Base-by-base conservation (phyloP, 495 filamentous ascomycete genomes). In the Hypoxylon subgilvum region DNA sequence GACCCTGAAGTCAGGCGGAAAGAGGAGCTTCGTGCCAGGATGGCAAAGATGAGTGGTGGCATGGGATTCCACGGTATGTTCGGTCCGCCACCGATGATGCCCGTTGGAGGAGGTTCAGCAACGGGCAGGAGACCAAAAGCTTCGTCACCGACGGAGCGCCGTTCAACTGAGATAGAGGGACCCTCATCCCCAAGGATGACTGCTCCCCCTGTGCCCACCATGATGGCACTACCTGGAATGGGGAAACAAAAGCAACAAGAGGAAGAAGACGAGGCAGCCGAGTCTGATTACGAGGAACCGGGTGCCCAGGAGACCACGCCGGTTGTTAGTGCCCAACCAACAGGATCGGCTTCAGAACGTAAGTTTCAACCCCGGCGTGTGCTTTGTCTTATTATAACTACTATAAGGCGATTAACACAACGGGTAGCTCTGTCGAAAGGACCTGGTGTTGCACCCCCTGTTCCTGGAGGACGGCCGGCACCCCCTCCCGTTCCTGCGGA, bases 31-130 rank as follows among this genome's bases (percentile, higher is more conserved):
- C 85, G 95, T 34, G 91, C 92, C 44, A 85, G 94, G 57, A 97
- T 98, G 90, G 93, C 92, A 18, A 96, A 95, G 74, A 95, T 98
- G 89, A 94, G 91, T 59, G 94, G 95, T 55, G 94, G 94, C 12
- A 96, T 96, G 91, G 92, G 92, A 12, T 92, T 96, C 87, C 86
- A 90, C 70, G 92, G 93, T 39, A 92, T 97, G 82, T 94, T 96
- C 72, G 90, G 90, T 8, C 82, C 87, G 21, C 88, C 91, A 44
- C 83, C 82, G 21, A 87, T 88, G 43, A 85, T 94, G 72, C 65
- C 82, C 7, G 72, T 76, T 68, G 73, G 61, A 69, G 82, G 71
- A 69, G 82, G 71, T 73, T 76, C 82, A 45, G 74, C 84, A n/a
- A 74, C 79, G 12, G 65, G 70, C 38, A 85, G 85, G 60, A 90